Evolutionary conservation across 1,284 basidiomycete genomes (phyloP), one percentile per base, ranked within the genome.

Genomic region (Papiliotrema flavescens): DNA sequence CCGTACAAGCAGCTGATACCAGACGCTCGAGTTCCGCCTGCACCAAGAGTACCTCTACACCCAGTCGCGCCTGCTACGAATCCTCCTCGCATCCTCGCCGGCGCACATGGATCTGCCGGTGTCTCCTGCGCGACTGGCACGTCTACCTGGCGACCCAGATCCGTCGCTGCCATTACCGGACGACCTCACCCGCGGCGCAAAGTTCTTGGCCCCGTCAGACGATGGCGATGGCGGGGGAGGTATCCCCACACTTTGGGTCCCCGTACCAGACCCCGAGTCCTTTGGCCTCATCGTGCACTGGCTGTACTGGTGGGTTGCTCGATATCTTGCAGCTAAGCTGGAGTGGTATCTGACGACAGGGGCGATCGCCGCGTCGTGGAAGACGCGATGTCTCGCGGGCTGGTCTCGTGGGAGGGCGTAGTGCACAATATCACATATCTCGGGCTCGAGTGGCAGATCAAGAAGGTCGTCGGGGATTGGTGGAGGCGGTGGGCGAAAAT

Each of bases 391-490:
- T 63, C 60, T 2, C 53, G 57, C 14, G 71, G 71, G 1, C 24
- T 66, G 15, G 65, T 74, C n/a, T 60, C 61, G 8, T 78, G 75
- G 75, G 66, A 72, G 58, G 74, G 75, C 2, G 44, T 78, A 4
- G 66, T 78, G 43, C 63, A 64, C 37, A 76, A 75, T 53, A 72
- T 76, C 45, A 70, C 77, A 48, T 76, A 71, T 54, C 68, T 78
- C 13, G 70, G 63, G 3, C 55, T 75, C 15, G 72, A 76, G 62
- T 64, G 69, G 42, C 51, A 62, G 23, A 67, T 76, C 53, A 75
- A 75, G 61, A 42, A 59, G 1, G 61, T 71, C n/a, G 63, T 75
- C 1, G 71, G 68, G 5, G 66, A 62, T 22, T 78, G 71, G 73
- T 78, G 75, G 75, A 63, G 71, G 20, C 61, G 61, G 20, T 78